Conservation (phyloP, 192 early-diverging fungal genomes). For the Phycomyces blakesleeanus region DNA sequence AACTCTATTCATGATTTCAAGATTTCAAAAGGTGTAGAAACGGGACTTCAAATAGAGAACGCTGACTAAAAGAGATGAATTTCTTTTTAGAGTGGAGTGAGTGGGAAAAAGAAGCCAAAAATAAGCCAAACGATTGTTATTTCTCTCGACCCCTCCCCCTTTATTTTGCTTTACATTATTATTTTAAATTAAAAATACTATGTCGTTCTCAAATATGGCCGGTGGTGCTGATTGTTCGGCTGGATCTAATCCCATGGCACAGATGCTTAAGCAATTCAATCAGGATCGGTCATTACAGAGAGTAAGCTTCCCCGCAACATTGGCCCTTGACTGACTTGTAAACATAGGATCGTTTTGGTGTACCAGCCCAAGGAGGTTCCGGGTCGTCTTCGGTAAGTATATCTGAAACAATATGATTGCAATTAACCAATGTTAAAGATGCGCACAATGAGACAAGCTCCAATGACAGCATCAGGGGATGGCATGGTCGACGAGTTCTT, state of each 20-base stretch:
- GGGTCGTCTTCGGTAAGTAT: constrained; percentile 13
- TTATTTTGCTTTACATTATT: not conserved
- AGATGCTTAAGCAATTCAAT: constrained; percentile 79
- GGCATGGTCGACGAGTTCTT: constrained; percentile 41
- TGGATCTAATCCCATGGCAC: constrained; percentile 67
- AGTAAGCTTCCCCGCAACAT: constrained; percentile 36
- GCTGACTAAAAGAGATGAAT: no score
- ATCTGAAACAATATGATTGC: not conserved
- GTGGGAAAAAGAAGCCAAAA: no score
- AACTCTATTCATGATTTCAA: no score
- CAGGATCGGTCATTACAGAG: constrained; percentile 74
- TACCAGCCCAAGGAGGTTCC: constrained; percentile 19
- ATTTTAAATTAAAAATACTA: not conserved
- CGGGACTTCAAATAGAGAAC: no score
- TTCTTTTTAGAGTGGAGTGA: no score
- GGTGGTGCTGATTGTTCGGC: constrained; percentile 68
- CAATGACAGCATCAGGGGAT: constrained; percentile 1
- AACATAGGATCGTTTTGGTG: constrained; percentile 28
- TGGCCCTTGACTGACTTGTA: not conserved
- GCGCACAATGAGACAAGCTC: constrained; percentile 12
- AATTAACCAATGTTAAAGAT: constrained; percentile 16
- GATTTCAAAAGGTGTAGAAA: no score
- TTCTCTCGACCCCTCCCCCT: no score
- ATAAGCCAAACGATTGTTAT: no score
- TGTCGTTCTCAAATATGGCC: constrained; percentile 15